Conservation (phyloP, 345 rosid species). For the Camelina neglecta region DNA sequence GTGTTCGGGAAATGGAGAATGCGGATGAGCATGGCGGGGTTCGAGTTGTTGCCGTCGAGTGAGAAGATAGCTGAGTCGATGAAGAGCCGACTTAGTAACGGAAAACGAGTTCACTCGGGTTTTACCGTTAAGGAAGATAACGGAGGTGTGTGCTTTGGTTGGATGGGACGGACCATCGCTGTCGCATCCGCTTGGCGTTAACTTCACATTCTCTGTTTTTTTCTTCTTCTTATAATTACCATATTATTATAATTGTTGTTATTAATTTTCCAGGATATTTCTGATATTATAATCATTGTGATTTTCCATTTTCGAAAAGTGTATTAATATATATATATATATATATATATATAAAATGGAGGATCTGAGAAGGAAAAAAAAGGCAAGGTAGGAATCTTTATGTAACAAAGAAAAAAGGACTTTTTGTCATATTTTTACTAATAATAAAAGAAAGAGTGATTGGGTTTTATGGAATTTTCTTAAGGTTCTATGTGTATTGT, state of each 20-base stretch:
- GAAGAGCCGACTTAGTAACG: conserved; percentile 54
- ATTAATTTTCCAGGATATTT: conserved; percentile 43
- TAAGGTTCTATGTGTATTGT: conserved; percentile 43
- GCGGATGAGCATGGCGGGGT: conserved; percentile 96
- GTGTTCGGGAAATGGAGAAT: conserved; percentile 97
- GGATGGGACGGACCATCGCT: conserved; percentile 87
- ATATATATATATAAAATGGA: conserved; percentile 46
- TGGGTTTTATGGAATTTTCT: conserved; percentile 39
- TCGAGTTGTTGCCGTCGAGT: conserved; percentile 62
- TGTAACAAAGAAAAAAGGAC: conserved; percentile 38
- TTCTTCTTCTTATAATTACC: conserved; percentile 34
- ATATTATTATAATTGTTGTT: conserved; percentile 43
- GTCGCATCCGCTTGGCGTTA: conserved; percentile 99
- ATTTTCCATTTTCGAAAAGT: conserved; percentile 38
- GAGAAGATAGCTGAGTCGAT: conserved; percentile 61
- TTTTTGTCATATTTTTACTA: conserved; percentile 39
- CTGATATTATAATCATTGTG: conserved; percentile 39
- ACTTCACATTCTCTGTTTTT: conserved; percentile 40
- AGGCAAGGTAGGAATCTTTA: conserved; percentile 36
- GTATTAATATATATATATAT: conserved; percentile 44
- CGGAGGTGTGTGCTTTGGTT: conserved; percentile 87
- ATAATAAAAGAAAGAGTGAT: conserved; percentile 44
- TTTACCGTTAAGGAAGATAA: conserved; percentile 78
- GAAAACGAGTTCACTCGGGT: conserved; percentile 62
- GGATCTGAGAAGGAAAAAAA: conserved; percentile 27